These are phyloP conservation scores for Calonectria honghensis DNA, from an alignment of 2,329 filamentous ascomycete species.

Conservation along the genomic window DNA sequence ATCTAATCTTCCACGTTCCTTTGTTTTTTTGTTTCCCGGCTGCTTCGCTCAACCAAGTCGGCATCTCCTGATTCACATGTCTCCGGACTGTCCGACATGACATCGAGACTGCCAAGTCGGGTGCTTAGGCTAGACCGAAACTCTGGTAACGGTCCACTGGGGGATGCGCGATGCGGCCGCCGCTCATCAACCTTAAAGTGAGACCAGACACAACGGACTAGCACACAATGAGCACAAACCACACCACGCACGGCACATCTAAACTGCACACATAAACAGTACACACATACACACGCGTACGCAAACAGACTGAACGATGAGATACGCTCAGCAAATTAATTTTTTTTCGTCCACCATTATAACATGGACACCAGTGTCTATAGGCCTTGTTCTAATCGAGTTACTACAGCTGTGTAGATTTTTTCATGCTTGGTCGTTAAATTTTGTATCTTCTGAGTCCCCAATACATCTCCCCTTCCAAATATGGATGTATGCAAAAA, in stretches of 20 bases:
- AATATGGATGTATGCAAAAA: constrained; percentile 15
- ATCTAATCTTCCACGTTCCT: background rate
- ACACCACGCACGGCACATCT: background rate
- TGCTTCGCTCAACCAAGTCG: background rate
- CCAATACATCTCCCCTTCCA: constrained; percentile 42
- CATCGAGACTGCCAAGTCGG: background rate
- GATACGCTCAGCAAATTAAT: constrained; percentile 45
- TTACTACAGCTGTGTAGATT: constrained; percentile 54
- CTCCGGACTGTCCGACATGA: constrained; percentile 6
- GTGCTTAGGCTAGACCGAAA: background rate
- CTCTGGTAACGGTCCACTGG: background rate
- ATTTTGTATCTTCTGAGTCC: constrained; percentile 44
- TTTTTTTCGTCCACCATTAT: constrained; percentile 47
- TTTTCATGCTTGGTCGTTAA: constrained; percentile 56
- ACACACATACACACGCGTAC: background rate
- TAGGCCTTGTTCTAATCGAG: constrained; percentile 47
- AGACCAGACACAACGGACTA: no score
- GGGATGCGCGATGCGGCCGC: background rate
- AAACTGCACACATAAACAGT: no score
- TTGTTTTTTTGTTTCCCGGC: background rate
- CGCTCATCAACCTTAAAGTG: background rate
- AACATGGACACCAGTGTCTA: constrained; percentile 51
- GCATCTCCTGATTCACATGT: background rate
- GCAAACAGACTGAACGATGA: constrained; percentile 28
- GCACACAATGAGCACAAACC: background rate